Evolutionary conservation across 768 basidiomycete species (phyloP).

Genomic region (Pleurotus tuber-regium): DNA sequence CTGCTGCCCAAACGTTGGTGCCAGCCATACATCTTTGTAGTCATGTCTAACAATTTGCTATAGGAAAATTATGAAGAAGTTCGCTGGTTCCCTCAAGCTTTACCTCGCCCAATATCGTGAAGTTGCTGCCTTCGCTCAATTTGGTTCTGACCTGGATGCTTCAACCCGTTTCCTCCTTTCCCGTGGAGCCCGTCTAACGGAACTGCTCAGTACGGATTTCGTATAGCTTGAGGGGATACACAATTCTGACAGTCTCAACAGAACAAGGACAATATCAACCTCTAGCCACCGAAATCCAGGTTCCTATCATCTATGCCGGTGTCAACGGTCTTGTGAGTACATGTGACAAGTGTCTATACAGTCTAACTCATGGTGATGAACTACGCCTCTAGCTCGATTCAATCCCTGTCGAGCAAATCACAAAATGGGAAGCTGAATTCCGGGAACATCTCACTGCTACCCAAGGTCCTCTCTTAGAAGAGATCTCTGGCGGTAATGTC

Average conservation of each 20-base stretch:
- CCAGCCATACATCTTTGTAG: neutral
- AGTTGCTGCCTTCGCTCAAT: constrained; percentile 98
- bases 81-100: constrained; percentile 98
- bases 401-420: constrained; percentile 93
- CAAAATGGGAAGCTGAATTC: constrained; percentile 91
- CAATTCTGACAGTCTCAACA: constrained; percentile 41
- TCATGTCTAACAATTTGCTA: constrained; percentile 4
- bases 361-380: constrained; percentile 6
- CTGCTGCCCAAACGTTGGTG: constrained; percentile 97
- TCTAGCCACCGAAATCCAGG: constrained; percentile 92
- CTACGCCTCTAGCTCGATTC: constrained; percentile 68
- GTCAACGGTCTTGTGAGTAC: constrained; percentile 87
- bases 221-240: too few relatives aligned
- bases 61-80: constrained; percentile 99
- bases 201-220: constrained; percentile 68
- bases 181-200: constrained; percentile 97
- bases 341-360: constrained; percentile 26
- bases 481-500: constrained; percentile 81
- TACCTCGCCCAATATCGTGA: constrained; percentile 99
- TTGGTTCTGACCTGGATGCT: constrained; percentile 99
- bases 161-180: constrained; percentile 98
- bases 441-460: constrained; percentile 78
- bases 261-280: constrained; percentile 99
- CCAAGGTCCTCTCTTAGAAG: constrained; percentile 73
- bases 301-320: constrained; percentile 98